Evolutionary conservation across 352 stramenopile species (phyloP), one percentile per base, ranked within the genome.

Genomic region (Pythium aquatile): DNA sequence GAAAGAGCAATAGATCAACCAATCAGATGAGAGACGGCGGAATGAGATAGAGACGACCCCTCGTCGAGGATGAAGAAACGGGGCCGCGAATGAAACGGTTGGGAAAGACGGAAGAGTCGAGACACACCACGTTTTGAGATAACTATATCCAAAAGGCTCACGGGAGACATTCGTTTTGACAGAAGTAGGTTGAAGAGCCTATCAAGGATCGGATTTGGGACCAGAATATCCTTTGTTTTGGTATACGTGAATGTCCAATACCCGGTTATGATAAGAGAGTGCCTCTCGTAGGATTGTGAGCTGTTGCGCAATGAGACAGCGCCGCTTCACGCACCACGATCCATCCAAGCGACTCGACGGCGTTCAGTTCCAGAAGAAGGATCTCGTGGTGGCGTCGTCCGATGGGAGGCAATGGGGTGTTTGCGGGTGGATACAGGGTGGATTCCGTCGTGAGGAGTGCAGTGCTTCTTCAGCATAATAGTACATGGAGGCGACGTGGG

Each of bases 71-170:
- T 40, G 58, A 46, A 53, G 30, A n/a, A n/a, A 26, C 35, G 24
- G 30, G 32, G 42, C 35, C 54, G 59, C 55, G 61, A 68, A 59
- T 37, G 32, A 61, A 67, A 61, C 60, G 52, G 60, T 55, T 17
- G 9, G 44, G 24, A 20, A 49, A 49, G n/a, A 49, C n/a, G 42
- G 44, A 17, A 47, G 16, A n/a, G 40, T 5, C 10, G 17, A 20
- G 17, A 47, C 16, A 3, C 8, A 62, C 61, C 61, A 6, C 62
- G 29, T 58, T 74, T 32, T 61, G 28, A 13, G 7, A 28, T 6
- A 4, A 28, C 9, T 20, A 13, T 17, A 1, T 6, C 16, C 17
- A 2, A 24, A 24, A 24, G 20, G 20, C 20, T 24, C 20, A 24
- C 20, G 20, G 20, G 0, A 24, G 20, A 24, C 20, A 24, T 24